Conservation (phyloP, 208 protist genomes). For the Crithidia expoeki region DNA sequence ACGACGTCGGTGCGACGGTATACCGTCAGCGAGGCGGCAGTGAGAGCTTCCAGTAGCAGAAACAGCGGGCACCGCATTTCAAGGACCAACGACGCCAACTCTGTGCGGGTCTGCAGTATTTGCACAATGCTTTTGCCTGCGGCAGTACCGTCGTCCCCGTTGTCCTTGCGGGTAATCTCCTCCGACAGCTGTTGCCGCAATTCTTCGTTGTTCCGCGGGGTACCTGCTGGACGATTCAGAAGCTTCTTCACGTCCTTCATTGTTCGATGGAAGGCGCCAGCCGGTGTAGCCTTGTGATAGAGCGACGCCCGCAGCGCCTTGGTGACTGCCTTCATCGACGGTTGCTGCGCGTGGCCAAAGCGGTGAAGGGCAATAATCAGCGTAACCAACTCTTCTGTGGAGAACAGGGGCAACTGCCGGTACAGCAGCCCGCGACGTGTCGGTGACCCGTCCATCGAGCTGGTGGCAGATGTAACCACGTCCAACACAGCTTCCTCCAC, state of each 20-base stretch:
- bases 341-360: conserved; percentile 71
- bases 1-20: conserved; percentile 53
- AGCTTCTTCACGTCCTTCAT: conserved; percentile 21
- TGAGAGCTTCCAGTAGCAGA: conserved; percentile 51
- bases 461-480: conserved; percentile 21
- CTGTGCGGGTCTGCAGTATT: background rate
- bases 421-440: conserved; percentile 38
- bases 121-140: background rate
- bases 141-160: background rate
- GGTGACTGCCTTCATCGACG: conserved; percentile 37
- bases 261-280: conserved; percentile 14
- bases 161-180: background rate
- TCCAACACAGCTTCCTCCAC: conserved; percentile 61
- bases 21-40: conserved; percentile 35
- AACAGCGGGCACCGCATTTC: conserved; percentile 25
- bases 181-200: too few relatives aligned
- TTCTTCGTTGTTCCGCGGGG: background rate
- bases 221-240: background rate
- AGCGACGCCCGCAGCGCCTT: conserved; percentile 28
- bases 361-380: conserved; percentile 68
- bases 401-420: conserved; percentile 43
- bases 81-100: conserved; percentile 15
- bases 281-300: conserved; percentile 9
- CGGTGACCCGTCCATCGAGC: background rate
- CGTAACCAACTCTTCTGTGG: conserved; percentile 42